Base-by-base conservation (phyloP, 305 asterid species). In the Fraxinus floribunda region DNA sequence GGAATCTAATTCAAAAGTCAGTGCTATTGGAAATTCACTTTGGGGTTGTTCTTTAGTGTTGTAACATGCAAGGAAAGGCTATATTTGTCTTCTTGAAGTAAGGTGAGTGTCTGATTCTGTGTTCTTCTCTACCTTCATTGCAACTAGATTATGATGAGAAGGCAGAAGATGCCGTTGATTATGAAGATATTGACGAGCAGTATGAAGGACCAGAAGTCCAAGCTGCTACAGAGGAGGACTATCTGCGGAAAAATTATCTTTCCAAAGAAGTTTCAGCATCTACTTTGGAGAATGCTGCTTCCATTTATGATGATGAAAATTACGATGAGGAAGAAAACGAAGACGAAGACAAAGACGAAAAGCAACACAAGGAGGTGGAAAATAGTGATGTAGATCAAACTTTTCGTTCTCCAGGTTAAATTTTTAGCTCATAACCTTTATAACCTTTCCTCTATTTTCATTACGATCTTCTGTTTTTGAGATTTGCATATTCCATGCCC, bases 131-230 rank as follows among this genome's bases (percentile, higher is more conserved):
- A 13, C 60, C 36, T 46, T 78, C 46, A 70, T 86, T 84, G 60
- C 83, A 77, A 88, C 80, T 84, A 97, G 99, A 97, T 90, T 97
- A 93, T 85, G 94, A 90, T 79, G 90, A 88, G 88, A 97, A 97
- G 92, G 98, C 97, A 70, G 99, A 92, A 90, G 94, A 97, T 83
- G 99, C 98, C 81, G 93, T 97, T 82, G 98, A 97, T 86, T 97
- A 95, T 90, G 98, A 95, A 91, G 99, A 97, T 85, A 90, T 97
- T 72, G 98, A 97, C 79, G 99, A 97, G 91, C 94, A 95, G 87
- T 97, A 97, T 88, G 99, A 97, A 81, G 99, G 99, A 81, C 99
- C 99, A 44, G 99, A 97, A 90, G 92, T 97, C 74, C 97, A 93
- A 86, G 87, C 89, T 85, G 92, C 90, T 60, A 92, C 98, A 0